Conservation (phyloP, 2,329 filamentous ascomycete species). For the Pestalotiopsis sp. region DNA sequence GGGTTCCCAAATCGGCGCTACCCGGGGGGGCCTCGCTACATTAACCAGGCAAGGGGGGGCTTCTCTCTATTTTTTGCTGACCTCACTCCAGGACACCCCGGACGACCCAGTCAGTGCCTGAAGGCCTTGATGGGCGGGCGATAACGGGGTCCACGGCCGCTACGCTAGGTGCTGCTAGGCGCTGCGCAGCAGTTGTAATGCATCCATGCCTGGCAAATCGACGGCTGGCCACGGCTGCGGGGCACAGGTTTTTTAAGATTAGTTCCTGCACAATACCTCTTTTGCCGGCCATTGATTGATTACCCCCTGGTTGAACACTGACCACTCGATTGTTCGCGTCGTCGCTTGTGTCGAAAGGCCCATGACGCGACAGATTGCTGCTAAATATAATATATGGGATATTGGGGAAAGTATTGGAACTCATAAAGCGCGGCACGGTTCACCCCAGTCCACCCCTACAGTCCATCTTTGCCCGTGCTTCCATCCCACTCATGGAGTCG, state of each 20-base stretch:
- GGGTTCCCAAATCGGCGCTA: not conserved
- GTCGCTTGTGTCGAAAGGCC: constrained; percentile 2
- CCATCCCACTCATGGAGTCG: not conserved
- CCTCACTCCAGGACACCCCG: not conserved
- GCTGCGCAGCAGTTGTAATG: not conserved
- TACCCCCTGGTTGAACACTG: not conserved
- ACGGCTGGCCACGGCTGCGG: not conserved
- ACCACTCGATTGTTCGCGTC: not conserved
- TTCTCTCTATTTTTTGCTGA: not conserved
- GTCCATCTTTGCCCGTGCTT: not conserved
- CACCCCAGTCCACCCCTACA: not conserved
- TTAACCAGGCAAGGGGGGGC: not conserved
- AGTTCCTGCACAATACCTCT: constrained; percentile 1
- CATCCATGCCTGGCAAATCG: not conserved
- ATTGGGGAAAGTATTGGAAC: not conserved
- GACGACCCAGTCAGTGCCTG: not conserved
- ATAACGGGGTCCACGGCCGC: not conserved
- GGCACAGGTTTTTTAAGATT: not conserved
- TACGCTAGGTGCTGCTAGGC: not conserved
- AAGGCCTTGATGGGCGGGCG: not conserved
- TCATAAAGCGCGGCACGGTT: not conserved
- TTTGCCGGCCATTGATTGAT: not conserved
- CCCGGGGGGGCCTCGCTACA: not conserved
- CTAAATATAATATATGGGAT: not conserved
- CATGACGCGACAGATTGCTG: constrained; percentile 7